These are phyloP conservation scores for Cylindrodendrum hubeiense DNA, from an alignment of 2,329 filamentous ascomycete species.

Conservation along the genomic window DNA sequence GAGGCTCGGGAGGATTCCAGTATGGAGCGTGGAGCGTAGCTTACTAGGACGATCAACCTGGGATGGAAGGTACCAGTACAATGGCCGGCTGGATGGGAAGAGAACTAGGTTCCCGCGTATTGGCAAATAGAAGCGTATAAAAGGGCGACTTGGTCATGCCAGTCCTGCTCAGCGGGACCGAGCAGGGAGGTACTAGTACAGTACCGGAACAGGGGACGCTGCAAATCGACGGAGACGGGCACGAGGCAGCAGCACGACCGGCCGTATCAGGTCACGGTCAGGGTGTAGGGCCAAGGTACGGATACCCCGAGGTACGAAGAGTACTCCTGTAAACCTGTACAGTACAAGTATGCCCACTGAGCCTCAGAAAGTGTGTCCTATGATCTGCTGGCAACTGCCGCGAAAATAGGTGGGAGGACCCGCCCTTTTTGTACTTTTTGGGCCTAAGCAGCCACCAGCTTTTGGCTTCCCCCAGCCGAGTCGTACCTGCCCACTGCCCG, in stretches of 20 bases:
- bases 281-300: slow-evolving; percentile 4
- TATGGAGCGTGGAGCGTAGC: slow-evolving; percentile 5
- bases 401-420: slow-evolving; percentile 45
- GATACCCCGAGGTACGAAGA: slow-evolving; percentile 39
- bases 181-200: not conserved
- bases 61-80: not conserved
- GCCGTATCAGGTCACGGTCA: slow-evolving; percentile 10
- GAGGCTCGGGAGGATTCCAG: not conserved
- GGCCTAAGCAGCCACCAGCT: slow-evolving; percentile 14
- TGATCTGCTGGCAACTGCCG: slow-evolving; percentile 40
- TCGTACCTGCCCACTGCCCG: slow-evolving; percentile 6
- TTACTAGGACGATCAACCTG: slow-evolving; percentile 1
- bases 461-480: not conserved
- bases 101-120: too few relatives aligned
- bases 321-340: not conserved
- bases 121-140: not conserved
- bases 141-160: not conserved
- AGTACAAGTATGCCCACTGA: slow-evolving; percentile 15
- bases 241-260: too few relatives aligned
- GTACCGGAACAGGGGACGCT: slow-evolving; percentile 1
- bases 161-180: too few relatives aligned
- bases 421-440: slow-evolving; percentile 50
- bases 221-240: too few relatives aligned
- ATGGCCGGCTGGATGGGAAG: not conserved
- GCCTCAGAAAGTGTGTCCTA: slow-evolving; percentile 35